Conservation (phyloP, 73 alveolate species). For the Paramecium sexaurelia region DNA sequence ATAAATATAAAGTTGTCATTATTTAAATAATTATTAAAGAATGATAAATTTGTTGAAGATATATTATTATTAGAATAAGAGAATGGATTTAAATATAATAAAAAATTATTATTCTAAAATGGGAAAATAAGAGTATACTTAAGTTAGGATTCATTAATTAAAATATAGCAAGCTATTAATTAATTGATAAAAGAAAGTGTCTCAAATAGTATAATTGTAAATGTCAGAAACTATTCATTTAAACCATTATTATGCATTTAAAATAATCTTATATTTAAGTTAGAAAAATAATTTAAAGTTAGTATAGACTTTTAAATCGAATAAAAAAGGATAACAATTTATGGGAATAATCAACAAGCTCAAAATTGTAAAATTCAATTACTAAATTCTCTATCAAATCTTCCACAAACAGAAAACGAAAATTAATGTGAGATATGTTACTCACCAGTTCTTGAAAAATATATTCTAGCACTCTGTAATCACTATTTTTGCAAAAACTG, state of each 20-base stretch:
- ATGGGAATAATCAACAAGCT: not conserved
- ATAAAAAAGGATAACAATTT: not conserved
- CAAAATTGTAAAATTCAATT: not conserved
- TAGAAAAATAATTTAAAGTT: not conserved
- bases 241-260: not conserved
- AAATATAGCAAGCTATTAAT: not conserved
- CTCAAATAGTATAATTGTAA: not conserved
- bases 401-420: not conserved
- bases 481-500: not conserved
- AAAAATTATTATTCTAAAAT: not conserved
- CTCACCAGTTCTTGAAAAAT: not conserved
- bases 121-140: not conserved
- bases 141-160: not conserved
- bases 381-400: not conserved
- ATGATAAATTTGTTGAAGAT: not conserved
- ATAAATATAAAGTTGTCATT: not conserved
- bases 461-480: not conserved
- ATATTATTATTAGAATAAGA: not conserved
- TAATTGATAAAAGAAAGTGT: not conserved
- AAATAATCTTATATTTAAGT: not conserved
- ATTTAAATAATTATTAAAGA: not conserved
- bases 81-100: not conserved
- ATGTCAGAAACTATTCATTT: not conserved
- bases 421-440: not conserved
- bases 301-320: not conserved